phyloP scores from a whole-genome alignment of 2,329 filamentous ascomycete genomes.

The Fusarium floridanum region DNA sequence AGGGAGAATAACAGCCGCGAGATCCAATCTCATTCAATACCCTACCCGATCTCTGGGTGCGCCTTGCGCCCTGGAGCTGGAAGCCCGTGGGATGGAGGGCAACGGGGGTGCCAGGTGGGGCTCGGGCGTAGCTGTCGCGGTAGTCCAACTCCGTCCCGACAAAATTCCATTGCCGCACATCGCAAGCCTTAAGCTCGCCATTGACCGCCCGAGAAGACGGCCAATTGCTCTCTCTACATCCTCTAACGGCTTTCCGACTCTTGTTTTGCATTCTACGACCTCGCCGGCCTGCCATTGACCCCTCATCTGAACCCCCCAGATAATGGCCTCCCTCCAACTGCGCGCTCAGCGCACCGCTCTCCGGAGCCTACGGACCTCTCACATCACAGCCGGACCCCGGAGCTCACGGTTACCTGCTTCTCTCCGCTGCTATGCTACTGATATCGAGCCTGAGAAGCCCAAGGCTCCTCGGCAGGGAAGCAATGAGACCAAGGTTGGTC shows the following conservation, averaged over 20 bases:
- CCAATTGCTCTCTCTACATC: slow-evolving; percentile 14
- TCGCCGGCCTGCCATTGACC: slow-evolving; percentile 22
- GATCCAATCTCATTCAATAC: slow-evolving; percentile 14
- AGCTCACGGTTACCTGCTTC: slow-evolving; percentile 25
- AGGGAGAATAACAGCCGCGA: slow-evolving; percentile 1
- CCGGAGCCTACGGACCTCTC: slow-evolving; percentile 44
- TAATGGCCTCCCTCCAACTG: slow-evolving; percentile 52
- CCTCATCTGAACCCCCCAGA: not conserved
- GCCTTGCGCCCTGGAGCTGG: not conserved
- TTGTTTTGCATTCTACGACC: slow-evolving; percentile 5
- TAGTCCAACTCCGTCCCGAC: slow-evolving; percentile 45
- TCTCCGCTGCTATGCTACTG: slow-evolving; percentile 51
- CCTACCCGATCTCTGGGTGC: slow-evolving; percentile 7
- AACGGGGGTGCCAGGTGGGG: slow-evolving; percentile 26
- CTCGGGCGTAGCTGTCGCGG: slow-evolving; percentile 40
- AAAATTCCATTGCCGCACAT: slow-evolving; percentile 46
- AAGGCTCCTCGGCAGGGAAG: slow-evolving; percentile 46
- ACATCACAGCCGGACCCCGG: slow-evolving; percentile 30
- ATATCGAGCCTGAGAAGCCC: slow-evolving; percentile 52
- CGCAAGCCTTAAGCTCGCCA: slow-evolving; percentile 38
- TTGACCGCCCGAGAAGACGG: slow-evolving; percentile 16
- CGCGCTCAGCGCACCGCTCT: slow-evolving; percentile 49
- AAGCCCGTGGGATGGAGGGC: slow-evolving; percentile 13
- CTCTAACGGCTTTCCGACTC: not conserved
- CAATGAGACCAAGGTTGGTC: slow-evolving; percentile 55